These are phyloP conservation scores for Botrytis porri DNA, from an alignment of 2,329 filamentous ascomycete species.

Conservation along the genomic window DNA sequence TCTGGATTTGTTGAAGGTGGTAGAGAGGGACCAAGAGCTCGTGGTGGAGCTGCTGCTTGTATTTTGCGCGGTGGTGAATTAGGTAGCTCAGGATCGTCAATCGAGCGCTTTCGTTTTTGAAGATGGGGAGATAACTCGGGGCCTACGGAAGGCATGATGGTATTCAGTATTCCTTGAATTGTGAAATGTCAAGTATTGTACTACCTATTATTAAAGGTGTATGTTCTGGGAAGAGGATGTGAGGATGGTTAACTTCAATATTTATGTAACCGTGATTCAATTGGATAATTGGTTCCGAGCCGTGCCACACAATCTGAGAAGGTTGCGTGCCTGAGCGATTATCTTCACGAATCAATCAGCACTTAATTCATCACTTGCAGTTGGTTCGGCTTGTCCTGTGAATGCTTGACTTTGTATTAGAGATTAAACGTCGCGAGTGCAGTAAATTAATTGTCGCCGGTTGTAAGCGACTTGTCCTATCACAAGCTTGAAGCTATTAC, in stretches of 20 bases:
- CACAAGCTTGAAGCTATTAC: constrained; percentile 13
- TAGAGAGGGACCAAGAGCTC: constrained; percentile 30
- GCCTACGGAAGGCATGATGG: constrained; percentile 47
- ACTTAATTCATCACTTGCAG: neutral
- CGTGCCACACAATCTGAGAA: constrained; percentile 5
- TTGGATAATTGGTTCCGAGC: constrained; percentile 4
- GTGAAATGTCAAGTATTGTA: constrained; percentile 17
- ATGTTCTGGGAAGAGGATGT: neutral
- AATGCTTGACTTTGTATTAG: neutral
- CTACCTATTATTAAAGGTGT: neutral
- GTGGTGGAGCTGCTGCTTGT: constrained; percentile 32
- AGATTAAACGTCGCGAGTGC: constrained; percentile 8
- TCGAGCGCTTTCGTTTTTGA: constrained; percentile 58
- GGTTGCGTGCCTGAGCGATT: neutral
- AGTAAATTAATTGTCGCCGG: constrained; percentile 12
- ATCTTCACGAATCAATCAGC: neutral
- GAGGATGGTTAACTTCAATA: neutral
- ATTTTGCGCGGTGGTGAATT: constrained; percentile 48
- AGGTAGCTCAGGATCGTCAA: constrained; percentile 41
- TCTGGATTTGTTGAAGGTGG: constrained; percentile 42
- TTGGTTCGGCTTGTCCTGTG: neutral
- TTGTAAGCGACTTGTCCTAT: constrained; percentile 18
- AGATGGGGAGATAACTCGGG: constrained; percentile 68
- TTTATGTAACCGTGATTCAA: constrained; percentile 7
- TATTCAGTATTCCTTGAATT: neutral